A percentile compares a stretch with the other conserved stretches of the same genome.
These are phyloP conservation scores for Alternaria alternata DNA, from an alignment of 2,329 filamentous ascomycete genomes.

Conservation along the genomic window DNA sequence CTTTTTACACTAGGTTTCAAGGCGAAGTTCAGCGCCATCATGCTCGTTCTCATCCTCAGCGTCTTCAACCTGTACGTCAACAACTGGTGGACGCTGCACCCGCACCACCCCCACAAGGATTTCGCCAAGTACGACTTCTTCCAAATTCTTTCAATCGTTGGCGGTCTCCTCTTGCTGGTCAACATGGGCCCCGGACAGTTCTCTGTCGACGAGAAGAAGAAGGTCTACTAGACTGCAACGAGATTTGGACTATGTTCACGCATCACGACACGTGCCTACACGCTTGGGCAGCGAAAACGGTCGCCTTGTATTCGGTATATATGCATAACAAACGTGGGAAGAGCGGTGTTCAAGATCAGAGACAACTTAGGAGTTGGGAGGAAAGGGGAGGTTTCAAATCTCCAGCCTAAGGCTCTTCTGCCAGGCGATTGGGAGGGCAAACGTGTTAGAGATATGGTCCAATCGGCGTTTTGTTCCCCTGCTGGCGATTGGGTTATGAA, in stretches of 20 bases:
- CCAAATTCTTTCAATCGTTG: conserved; percentile 98
- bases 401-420: neutral
- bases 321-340: conserved; percentile 17
- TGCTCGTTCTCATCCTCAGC: conserved; percentile 93
- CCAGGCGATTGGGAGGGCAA: neutral
- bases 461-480: neutral
- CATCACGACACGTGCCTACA: conserved; percentile 28
- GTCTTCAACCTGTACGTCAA: conserved; percentile 97
- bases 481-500: conserved; percentile 30
- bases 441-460: neutral
- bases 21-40: conserved; percentile 97
- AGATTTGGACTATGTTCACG: conserved; percentile 53
- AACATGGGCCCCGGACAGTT: conserved; percentile 98
- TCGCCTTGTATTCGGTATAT: conserved; percentile 32
- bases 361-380: neutral
- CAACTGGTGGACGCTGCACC: conserved; percentile 99
- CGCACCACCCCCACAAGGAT: conserved; percentile 98
- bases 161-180: conserved; percentile 92
- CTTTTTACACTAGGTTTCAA: conserved; percentile 72
- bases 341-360: neutral
- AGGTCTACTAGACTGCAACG: conserved; percentile 78
- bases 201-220: conserved; percentile 99
- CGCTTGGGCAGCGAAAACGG: conserved; percentile 24
- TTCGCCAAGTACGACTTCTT: conserved; percentile 99
- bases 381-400: neutral